Evolutionary conservation across 1,284 basidiomycete species (phyloP).

Genomic region (Sphagnurus paluster): DNA sequence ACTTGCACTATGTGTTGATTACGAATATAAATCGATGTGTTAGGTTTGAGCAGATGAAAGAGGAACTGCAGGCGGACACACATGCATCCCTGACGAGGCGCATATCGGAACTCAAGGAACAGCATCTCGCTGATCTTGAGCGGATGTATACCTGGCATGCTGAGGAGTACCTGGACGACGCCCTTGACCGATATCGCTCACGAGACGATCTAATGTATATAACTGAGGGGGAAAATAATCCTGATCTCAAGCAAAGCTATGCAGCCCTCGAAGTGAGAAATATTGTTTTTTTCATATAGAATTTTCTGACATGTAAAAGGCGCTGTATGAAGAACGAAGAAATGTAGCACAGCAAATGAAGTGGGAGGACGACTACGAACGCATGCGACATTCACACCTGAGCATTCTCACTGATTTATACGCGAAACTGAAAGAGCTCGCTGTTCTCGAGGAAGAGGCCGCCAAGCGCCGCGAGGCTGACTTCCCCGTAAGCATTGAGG

Average conservation of each 20-base stretch:
- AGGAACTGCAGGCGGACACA: slow-evolving; percentile 29
- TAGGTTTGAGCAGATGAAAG: slow-evolving; percentile 38
- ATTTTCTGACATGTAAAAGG: slow-evolving; percentile 20
- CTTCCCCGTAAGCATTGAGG: slow-evolving; percentile 49
- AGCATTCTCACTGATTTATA: slow-evolving; percentile 35
- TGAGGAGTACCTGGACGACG: slow-evolving; percentile 41
- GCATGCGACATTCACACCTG: slow-evolving; percentile 44
- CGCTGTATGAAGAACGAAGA: slow-evolving; percentile 25
- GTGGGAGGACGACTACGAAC: slow-evolving; percentile 39
- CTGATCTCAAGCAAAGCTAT: slow-evolving; percentile 25
- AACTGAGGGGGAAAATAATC: slow-evolving; percentile 28
- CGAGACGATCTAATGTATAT: slow-evolving; percentile 32
- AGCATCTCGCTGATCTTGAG: slow-evolving; percentile 44
- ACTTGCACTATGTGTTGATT: background rate
- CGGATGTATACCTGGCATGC: slow-evolving; percentile 42
- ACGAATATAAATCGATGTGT: background rate
- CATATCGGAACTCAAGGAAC: slow-evolving; percentile 36
- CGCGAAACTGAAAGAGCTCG: slow-evolving; percentile 25
- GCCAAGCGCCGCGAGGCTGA: slow-evolving; percentile 39
- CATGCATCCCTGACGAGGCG: slow-evolving; percentile 28
- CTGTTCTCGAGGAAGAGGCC: slow-evolving; percentile 30
- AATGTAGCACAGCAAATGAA: slow-evolving; percentile 18
- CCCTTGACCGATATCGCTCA: slow-evolving; percentile 32
- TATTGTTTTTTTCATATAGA: slow-evolving; percentile 1
- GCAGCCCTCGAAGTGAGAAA: slow-evolving; percentile 28